A percentile compares a stretch with the other conserved stretches of the same genome.
Evolutionary conservation across 2,329 filamentous ascomycete genomes (phyloP).

Genomic region (Hymenoscyphus fraxineus): DNA sequence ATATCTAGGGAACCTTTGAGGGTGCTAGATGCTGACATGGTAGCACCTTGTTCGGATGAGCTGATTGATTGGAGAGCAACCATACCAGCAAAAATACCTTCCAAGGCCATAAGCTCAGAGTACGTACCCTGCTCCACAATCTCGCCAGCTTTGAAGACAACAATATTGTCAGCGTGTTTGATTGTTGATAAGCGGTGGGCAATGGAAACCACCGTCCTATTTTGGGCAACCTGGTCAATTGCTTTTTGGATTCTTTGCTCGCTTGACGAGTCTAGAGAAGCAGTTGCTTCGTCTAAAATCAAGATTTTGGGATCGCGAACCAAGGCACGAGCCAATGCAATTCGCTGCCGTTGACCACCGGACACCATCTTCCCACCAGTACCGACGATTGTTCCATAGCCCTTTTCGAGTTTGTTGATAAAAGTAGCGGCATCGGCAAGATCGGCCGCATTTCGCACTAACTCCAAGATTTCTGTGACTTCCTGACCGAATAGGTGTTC

Average conservation of each 20-base stretch:
- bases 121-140: slow-evolving; percentile 90
- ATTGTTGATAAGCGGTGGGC: slow-evolving; percentile 92
- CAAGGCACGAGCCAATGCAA: slow-evolving; percentile 61
- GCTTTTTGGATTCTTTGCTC: slow-evolving; percentile 86
- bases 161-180: slow-evolving; percentile 86
- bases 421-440: slow-evolving; percentile 57
- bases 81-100: slow-evolving; percentile 52
- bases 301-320: slow-evolving; percentile 54
- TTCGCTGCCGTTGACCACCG: slow-evolving; percentile 5
- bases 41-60: background rate
- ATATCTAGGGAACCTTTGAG: background rate
- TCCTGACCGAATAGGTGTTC: slow-evolving; percentile 17
- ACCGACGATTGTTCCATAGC: slow-evolving; percentile 6
- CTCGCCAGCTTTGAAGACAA: slow-evolving; percentile 75
- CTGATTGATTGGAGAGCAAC: slow-evolving; percentile 3
- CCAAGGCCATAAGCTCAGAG: slow-evolving; percentile 64
- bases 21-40: background rate
- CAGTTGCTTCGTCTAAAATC: slow-evolving; percentile 58
- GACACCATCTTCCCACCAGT: background rate
- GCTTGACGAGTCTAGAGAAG: slow-evolving; percentile 73
- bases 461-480: slow-evolving; percentile 32
- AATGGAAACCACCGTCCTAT: slow-evolving; percentile 88
- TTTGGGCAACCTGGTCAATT: slow-evolving; percentile 71
- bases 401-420: slow-evolving; percentile 41
- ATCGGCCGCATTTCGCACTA: slow-evolving; percentile 40